These are phyloP conservation scores for Capronia americana DNA, from an alignment of 2,329 filamentous ascomycete genomes.

Conservation along the genomic window DNA sequence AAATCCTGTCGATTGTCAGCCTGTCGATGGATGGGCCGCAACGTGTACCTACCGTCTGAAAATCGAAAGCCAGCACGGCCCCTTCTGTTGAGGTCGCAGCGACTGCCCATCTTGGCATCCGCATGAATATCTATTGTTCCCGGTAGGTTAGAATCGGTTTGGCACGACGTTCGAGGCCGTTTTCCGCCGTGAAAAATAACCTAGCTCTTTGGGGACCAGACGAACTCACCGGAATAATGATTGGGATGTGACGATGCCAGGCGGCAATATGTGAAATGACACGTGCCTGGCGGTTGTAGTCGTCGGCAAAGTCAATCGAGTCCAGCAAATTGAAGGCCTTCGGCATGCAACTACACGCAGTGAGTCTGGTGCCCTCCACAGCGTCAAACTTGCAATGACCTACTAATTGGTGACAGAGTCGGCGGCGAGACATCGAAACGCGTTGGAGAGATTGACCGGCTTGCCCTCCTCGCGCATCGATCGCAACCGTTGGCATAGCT, in stretches of 20 bases:
- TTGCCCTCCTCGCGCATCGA: constrained; percentile 31
- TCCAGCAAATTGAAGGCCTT: constrained; percentile 35
- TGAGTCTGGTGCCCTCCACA: neutral
- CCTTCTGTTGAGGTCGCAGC: constrained; percentile 34
- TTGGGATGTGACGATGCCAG: constrained; percentile 37
- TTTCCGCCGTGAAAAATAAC: neutral
- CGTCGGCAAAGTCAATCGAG: constrained; percentile 37
- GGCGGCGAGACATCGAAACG: constrained; percentile 37
- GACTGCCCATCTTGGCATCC: constrained; percentile 34
- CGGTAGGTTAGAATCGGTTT: neutral
- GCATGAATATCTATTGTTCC: constrained; percentile 29
- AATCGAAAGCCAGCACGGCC: constrained; percentile 34
- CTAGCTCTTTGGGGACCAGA: neutral
- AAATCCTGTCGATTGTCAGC: constrained; percentile 27
- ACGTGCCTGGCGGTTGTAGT: constrained; percentile 35
- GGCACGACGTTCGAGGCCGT: neutral
- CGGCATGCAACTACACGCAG: constrained; percentile 28
- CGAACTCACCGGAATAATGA: constrained; percentile 30
- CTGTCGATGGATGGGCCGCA: neutral
- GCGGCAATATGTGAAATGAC: constrained; percentile 35
- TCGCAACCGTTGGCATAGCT: constrained; percentile 35
- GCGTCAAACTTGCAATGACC: neutral
- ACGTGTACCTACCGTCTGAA: constrained; percentile 32
- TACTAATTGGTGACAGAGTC: constrained; percentile 38
- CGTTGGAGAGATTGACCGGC: constrained; percentile 37